Evolutionary conservation across 208 protist genomes (phyloP).

Genomic region (Wallacemonas sp.): DNA sequence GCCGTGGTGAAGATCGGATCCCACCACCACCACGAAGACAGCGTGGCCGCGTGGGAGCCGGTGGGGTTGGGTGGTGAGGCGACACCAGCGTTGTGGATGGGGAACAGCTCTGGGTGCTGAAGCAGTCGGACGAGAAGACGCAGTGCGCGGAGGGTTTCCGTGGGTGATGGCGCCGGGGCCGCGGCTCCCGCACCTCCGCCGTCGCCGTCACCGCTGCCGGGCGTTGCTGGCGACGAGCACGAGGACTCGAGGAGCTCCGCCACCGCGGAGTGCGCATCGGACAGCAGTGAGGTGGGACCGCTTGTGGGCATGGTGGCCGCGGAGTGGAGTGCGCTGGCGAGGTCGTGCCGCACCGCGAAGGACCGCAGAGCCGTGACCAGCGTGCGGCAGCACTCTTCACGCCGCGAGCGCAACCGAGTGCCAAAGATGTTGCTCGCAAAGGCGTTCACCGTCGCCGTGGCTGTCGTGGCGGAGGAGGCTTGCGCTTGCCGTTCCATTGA

Average conservation of each 20-base stretch:
- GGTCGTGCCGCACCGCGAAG: constrained; percentile 24
- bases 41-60: too few relatives aligned
- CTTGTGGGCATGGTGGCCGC: background rate
- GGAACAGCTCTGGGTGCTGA: constrained; percentile 3
- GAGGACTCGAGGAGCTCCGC: constrained; percentile 14
- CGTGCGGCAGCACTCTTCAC: background rate
- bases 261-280: background rate
- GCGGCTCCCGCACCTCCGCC: background rate
- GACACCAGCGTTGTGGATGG: too few relatives aligned
- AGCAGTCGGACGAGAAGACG: background rate
- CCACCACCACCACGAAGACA: constrained; percentile 67
- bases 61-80: too few relatives aligned
- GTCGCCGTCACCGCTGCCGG: background rate
- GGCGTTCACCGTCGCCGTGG: background rate
- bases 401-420: background rate
- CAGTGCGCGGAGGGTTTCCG: background rate
- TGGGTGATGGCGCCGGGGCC: background rate
- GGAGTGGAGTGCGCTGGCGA: background rate
- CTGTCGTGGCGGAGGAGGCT: background rate
- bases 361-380: constrained; percentile 36
- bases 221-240: too few relatives aligned
- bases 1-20: constrained; percentile 51
- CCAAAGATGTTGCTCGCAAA: constrained; percentile 32
- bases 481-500: constrained; percentile 25
- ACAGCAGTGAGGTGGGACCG: background rate